phyloP scores from a whole-genome alignment of 768 basidiomycete genomes.

The Fistulinella prunicolor region DNA sequence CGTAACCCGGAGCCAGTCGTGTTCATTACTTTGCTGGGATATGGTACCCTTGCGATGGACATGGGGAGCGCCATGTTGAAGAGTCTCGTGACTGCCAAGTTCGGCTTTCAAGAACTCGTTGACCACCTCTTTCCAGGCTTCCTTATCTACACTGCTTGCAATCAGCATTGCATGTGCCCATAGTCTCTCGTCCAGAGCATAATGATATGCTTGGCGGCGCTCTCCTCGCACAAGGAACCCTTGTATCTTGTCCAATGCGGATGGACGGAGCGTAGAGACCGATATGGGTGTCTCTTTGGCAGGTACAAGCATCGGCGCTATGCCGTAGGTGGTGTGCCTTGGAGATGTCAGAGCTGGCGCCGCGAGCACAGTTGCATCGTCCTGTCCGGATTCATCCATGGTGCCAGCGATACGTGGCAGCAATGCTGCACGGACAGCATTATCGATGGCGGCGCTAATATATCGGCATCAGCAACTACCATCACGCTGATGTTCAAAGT shows the following conservation, averaged over 20 bases:
- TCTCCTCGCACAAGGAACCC: constrained; percentile 80
- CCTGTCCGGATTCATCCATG: constrained; percentile 19
- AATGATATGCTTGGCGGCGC: constrained; percentile 81
- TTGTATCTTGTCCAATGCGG: constrained; percentile 74
- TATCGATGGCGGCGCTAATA: constrained; percentile 61
- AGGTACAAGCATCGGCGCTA: constrained; percentile 16
- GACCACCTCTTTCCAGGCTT: constrained; percentile 89
- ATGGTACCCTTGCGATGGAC: constrained; percentile 19
- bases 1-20: constrained; percentile 74
- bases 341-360: constrained; percentile 34
- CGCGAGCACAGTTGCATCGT: constrained; percentile 14
- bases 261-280: constrained; percentile 55
- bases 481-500: not conserved
- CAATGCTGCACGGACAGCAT: constrained; percentile 69
- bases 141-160: constrained; percentile 88
- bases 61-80: constrained; percentile 11
- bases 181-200: constrained; percentile 81
- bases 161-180: constrained; percentile 98
- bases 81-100: constrained; percentile 45
- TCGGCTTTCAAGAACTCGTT: constrained; percentile 82
- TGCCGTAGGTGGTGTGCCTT: constrained; percentile 17
- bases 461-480: constrained; percentile 16
- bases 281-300: constrained; percentile 53
- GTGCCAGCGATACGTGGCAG: constrained; percentile 51
- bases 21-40: constrained; percentile 40